Evolutionary conservation across 1,284 basidiomycete genomes (phyloP).

Genomic region (Trametes versicolor): DNA sequence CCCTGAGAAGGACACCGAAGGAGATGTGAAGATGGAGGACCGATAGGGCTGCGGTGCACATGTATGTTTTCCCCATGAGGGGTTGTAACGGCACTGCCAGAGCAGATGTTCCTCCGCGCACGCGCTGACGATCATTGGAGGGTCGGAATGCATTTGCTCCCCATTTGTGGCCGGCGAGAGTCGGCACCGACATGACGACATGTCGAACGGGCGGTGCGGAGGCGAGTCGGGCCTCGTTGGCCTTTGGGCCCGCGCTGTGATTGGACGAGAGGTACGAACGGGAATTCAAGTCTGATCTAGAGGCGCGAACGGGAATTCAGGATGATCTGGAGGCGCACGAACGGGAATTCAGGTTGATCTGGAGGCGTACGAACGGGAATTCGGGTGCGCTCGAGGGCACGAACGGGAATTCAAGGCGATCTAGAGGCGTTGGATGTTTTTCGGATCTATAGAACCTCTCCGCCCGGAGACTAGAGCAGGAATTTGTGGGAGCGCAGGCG

Average conservation of each 20-base stretch:
- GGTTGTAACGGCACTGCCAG: too few relatives aligned
- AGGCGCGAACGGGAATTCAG: not conserved
- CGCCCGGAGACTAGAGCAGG: not conserved
- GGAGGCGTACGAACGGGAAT: not conserved
- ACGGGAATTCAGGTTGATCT: not conserved
- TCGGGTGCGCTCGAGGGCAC: not conserved
- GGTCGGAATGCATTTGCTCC: not conserved
- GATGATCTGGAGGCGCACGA: not conserved
- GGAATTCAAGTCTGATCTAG: not conserved
- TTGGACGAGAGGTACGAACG: not conserved
- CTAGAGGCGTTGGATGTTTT: not conserved
- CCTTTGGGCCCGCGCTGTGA: not conserved
- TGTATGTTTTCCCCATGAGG: conserved; percentile 1
- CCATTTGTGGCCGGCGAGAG: not conserved
- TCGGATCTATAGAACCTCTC: not conserved
- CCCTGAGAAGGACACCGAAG: conserved; percentile 48
- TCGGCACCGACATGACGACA: conserved; percentile 23
- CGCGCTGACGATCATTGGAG: too few relatives aligned
- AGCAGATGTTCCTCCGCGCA: too few relatives aligned
- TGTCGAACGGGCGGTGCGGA: conserved; percentile 6
- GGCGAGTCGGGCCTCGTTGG: conserved; percentile 22
- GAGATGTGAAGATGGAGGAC: conserved; percentile 66
- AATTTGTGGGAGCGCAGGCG: not conserved
- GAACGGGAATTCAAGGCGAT: not conserved
- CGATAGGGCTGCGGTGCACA: conserved; percentile 12